A percentile compares a stretch with the other conserved stretches of the same genome.
These are phyloP conservation scores for Ceratocystis variospora DNA, from an alignment of 2,329 filamentous ascomycete species.

Conservation along the genomic window DNA sequence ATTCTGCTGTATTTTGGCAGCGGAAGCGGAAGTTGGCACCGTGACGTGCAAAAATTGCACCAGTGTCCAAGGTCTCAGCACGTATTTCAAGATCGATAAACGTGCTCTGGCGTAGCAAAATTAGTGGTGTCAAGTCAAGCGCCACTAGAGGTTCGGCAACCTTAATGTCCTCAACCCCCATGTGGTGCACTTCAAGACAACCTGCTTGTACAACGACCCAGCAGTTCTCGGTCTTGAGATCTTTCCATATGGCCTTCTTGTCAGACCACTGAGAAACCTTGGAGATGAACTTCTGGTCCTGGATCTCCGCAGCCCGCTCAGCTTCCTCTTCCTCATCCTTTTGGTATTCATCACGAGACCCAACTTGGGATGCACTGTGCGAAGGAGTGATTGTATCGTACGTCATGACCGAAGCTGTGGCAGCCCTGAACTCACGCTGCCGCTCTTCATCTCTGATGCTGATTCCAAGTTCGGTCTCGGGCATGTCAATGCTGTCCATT, in stretches of 20 bases:
- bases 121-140: conserved; percentile 79
- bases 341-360: conserved; percentile 26
- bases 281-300: conserved; percentile 36
- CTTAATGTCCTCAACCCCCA: conserved; percentile 28
- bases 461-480: conserved; percentile 44
- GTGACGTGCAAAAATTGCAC: conserved; percentile 50
- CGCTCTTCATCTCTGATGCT: conserved; percentile 36
- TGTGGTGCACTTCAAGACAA: conserved; percentile 42
- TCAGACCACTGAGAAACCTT: conserved; percentile 50
- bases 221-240: conserved; percentile 39
- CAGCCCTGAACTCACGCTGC: conserved; percentile 20
- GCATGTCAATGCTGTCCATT: conserved; percentile 45
- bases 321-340: conserved; percentile 7
- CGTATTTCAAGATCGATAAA: conserved; percentile 88
- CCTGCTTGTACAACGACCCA: conserved; percentile 45
- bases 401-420: conserved; percentile 32
- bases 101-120: conserved; percentile 79
- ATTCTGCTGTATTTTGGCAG: conserved; percentile 61
- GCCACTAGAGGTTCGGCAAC: conserved; percentile 42
- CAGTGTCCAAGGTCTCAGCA: conserved; percentile 63
- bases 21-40: conserved; percentile 79
- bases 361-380: conserved; percentile 65
- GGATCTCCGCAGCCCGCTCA: conserved; percentile 23
- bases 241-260: conserved; percentile 45
- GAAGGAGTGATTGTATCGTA: conserved; percentile 59